Base-by-base conservation (phyloP, 1,284 basidiomycete genomes). In the Kalmanozyma brasiliensis region DNA sequence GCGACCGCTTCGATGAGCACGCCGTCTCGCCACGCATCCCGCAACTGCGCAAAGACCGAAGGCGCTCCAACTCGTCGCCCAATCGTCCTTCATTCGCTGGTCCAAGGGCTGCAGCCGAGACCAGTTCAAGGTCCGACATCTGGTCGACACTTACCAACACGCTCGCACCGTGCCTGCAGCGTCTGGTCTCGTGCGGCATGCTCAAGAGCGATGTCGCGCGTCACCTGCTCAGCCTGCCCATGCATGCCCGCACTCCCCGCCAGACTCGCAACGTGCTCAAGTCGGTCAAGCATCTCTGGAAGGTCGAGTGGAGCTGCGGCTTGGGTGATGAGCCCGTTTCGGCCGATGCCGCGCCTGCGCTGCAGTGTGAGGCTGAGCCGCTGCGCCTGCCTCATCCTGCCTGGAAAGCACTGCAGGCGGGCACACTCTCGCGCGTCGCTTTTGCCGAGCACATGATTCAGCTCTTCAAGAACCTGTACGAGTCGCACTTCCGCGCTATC, bases 401-500 rank as follows among this genome's bases (percentile, higher is more conserved):
- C 3, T 83, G 82, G 79, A 76, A 77, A 24, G 83, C 82, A 26
- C 57, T 82, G 48, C 66, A 79, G 30, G 76, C 82, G 32, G 80
- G 81, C 6, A 80, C 78, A n/a, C 75, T 84, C 33, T 73, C 76
- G 16, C 62, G 69, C 17, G 73, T 80, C 8, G 73, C 76, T n/a
- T 83, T 82, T 55, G 71, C 82, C 20, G 83, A 83, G 40, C 82
- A 83, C 60, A 57, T 78, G 56, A 53, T 79, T 33, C 66, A 79
- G 60, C 78, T 84, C 26, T 78, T 83, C 69, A 83, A 82, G 66
- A 82, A 82, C 45, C 67, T 84, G n/a, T 84, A 82, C 75, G 83
- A 84, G 55, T 62, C 68, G 32, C 82, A 83, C 56, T 81, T 83
- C 66, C 73, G 83, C 1, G 49, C 53, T n/a, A 73, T 83, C 32